Evolutionary conservation across 345 rosid genomes (phyloP), one percentile per base, ranked within the genome.

Genomic region (Laguncularia racemosa): DNA sequence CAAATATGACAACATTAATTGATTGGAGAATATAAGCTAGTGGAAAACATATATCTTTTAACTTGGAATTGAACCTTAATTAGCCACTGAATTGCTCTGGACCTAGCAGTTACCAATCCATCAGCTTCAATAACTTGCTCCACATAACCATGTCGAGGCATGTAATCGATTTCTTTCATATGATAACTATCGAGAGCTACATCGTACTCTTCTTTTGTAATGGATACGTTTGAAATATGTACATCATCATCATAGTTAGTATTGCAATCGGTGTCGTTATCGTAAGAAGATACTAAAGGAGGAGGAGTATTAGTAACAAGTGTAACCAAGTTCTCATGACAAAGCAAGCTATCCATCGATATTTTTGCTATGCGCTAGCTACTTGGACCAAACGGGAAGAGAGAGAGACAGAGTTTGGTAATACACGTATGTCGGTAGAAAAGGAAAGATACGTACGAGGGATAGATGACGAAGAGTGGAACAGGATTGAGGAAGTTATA

Each of bases 11-110:
- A 4, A 4, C 8, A n/a, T 45, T 17, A 47, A 16, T 48, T 11
- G 13, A 62, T 23, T 8, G 16, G 20, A 62, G 46, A 16, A 23
- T 71, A 78, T 83, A 70, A 74, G 49, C 60, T n/a, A n/a, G n/a
- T n/a, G n/a, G n/a, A n/a, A n/a, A n/a, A 40, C 21, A 12, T 12
- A 12, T 13, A 23, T 26, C 17, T 28, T 49, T 26, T 0, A 16
- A 21, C 19, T 12, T 0, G 43, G 26, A 10, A 7, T 33, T 23
- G 18, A 38, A 65, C 70, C 64, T 66, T 66, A 20, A 66, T 33
- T 13, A 66, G 10, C 59, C 64, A 66, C 6, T 40, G 59, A 44
- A 58, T 53, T 14, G 47, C 59, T 55, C 58, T 58, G 47, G 44
- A 19, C 63, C 69, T 66, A 28, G 48, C 28, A 48, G 47, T 17